A percentile compares a stretch with the other conserved stretches of the same genome.
Conservation (phyloP, 495 filamentous ascomycete species). For the Podospora appendiculata region DNA sequence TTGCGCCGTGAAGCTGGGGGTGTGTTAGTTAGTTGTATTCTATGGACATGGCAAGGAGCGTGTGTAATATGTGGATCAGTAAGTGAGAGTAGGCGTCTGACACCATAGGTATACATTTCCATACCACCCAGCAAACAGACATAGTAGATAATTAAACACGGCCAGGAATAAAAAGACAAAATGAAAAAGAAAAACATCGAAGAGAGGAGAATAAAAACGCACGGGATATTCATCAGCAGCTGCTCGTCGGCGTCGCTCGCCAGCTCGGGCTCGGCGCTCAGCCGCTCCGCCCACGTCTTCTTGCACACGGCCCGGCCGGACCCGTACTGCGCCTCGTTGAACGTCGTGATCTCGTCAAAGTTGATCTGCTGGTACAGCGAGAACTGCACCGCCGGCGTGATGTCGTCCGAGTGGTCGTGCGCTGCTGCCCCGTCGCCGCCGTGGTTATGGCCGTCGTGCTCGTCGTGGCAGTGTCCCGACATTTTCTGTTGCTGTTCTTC, state of each 20-base stretch:
- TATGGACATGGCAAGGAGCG: too few relatives aligned
- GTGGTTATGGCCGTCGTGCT: slow-evolving; percentile 24
- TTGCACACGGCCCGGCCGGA: slow-evolving; percentile 70
- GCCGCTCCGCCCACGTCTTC: slow-evolving; percentile 81
- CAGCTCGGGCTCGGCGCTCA: slow-evolving; percentile 64
- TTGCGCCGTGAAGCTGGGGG: slow-evolving; percentile 83
- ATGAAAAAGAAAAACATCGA: slow-evolving; percentile 3
- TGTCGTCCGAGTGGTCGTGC: slow-evolving; percentile 84
- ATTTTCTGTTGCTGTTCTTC: slow-evolving; percentile 22
- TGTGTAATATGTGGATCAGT: neutral
- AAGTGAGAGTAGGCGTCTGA: neutral
- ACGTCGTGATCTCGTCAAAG: slow-evolving; percentile 74
- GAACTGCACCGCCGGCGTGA: slow-evolving; percentile 79
- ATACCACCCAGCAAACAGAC: neutral
- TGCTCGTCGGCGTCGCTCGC: slow-evolving; percentile 87
- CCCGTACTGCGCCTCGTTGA: slow-evolving; percentile 67
- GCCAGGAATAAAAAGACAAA: neutral
- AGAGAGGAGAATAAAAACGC: slow-evolving; percentile 28
- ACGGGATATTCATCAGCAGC: slow-evolving; percentile 88
- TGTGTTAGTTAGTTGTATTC: too few relatives aligned
- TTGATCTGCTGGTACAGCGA: slow-evolving; percentile 86
- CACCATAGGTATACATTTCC: too few relatives aligned
- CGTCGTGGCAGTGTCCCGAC: slow-evolving; percentile 37
- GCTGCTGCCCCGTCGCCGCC: slow-evolving; percentile 22
- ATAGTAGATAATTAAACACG: neutral